phyloP scores from a whole-genome alignment of 306 rosid genomes.

The Casuarina equisetifolia region DNA sequence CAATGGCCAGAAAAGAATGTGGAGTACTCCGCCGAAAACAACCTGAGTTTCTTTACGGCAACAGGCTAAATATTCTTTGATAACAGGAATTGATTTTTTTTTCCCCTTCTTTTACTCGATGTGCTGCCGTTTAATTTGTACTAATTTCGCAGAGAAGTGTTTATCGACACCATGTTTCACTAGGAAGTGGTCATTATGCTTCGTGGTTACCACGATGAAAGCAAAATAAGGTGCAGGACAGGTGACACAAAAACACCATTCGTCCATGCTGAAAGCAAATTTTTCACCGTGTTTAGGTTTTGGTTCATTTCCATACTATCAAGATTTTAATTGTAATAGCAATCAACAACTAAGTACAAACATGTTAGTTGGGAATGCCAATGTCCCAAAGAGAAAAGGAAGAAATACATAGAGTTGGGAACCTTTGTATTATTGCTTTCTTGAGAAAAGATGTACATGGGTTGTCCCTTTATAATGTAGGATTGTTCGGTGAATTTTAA shows the following conservation, averaged over 20 bases:
- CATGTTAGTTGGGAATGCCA: no score
- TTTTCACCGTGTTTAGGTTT: background rate
- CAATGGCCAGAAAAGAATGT: conserved; percentile 53
- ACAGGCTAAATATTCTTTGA: conserved; percentile 18
- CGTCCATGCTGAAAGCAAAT: background rate
- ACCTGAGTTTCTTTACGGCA: conserved; percentile 2
- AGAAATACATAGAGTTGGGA: no score
- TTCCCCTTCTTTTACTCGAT: background rate
- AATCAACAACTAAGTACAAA: background rate
- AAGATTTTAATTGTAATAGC: background rate
- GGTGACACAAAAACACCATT: background rate
- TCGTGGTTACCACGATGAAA: conserved; percentile 10
- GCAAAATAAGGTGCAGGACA: conserved; percentile 8
- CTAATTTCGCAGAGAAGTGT: conserved; percentile 26
- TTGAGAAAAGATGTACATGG: no score
- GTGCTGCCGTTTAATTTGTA: conserved; percentile 19
- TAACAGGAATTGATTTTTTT: background rate
- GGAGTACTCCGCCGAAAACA: conserved; percentile 42
- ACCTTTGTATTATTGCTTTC: no score
- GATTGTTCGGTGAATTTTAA: no score
- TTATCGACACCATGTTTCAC: background rate
- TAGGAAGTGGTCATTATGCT: conserved; percentile 3
- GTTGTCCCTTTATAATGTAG: no score
- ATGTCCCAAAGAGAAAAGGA: no score
- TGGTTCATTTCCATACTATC: background rate